Evolutionary conservation across 306 rosid species (phyloP), one percentile per base, ranked within the genome.

Genomic region (Vigna angularis): DNA sequence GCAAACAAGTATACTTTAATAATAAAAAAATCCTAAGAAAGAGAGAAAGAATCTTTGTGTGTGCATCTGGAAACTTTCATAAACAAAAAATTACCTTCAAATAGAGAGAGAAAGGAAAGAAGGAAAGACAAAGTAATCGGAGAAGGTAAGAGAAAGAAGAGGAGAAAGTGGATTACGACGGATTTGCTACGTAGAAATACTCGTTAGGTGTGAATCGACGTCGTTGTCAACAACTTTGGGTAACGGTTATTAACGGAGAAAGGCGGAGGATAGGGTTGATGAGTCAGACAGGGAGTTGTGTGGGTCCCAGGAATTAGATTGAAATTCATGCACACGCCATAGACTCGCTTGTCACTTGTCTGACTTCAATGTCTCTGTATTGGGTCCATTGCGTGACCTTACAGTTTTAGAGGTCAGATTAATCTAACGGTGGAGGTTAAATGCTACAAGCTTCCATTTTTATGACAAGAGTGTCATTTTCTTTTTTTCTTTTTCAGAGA

Each of bases 201-300:
- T 36, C 77, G 83, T 78, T 73, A 81, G 55, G 56, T 4, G 52
- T 6, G 45, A 1, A 6, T 7, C 4, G 6, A 66, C 71, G 14
- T 40, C 12, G 20, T 28, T 28, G 4, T 16, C 16, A 1, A 15
- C 10, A 51, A 67, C 73, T 76, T 59, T 38, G 22, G 67, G 58
- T 65, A 80, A 50, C 48, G 74, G 74, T 12, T 6, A 0, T 15
- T 50, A 56, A 65, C 75, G 82, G 78, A 7, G 40, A 8, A 14
- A 28, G 34, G 63, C 61, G 17, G 1, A 3, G 50, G 24, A 38
- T 67, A 10, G 18, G 16, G 6, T n/a, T 38, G 71, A 42, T 20
- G 32, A 18, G 30, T 8, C 49, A 45, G 16, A 45, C 5, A 12
- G 32, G 4, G 58, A 48, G 80, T 26, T 13, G 38, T 28, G 40